A percentile compares a stretch with the other conserved stretches of the same genome.
Conservation (phyloP, 2,329 filamentous ascomycete genomes). For the Niveomyces coronatus region DNA sequence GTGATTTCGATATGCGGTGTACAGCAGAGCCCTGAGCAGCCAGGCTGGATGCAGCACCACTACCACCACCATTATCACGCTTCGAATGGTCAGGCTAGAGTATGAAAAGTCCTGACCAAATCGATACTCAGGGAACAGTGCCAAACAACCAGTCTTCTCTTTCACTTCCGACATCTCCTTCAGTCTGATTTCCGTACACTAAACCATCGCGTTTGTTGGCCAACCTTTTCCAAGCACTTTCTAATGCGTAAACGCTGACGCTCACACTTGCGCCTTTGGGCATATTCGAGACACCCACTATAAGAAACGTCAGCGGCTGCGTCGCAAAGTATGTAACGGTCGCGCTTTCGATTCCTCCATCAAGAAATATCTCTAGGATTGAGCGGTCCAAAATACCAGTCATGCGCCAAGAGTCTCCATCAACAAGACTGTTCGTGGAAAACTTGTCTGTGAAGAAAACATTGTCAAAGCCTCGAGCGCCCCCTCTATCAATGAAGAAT, state of each 20-base stretch:
- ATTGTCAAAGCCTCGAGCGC: slow-evolving; percentile 19
- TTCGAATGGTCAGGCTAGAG: no score
- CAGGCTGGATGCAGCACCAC: no score
- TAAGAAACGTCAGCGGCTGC: slow-evolving; percentile 17
- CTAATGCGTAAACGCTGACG: slow-evolving; percentile 15
- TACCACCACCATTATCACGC: no score
- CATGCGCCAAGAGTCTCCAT: slow-evolving; percentile 17
- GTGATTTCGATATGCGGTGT: no score
- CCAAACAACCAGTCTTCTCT: slow-evolving; percentile 1
- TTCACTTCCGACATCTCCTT: neutral
- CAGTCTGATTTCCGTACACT: slow-evolving; percentile 9
- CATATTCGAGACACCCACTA: slow-evolving; percentile 13
- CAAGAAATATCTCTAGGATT: slow-evolving; percentile 24
- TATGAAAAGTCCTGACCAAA: no score
- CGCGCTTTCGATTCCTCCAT: slow-evolving; percentile 23
- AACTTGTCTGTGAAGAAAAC: slow-evolving; percentile 24
- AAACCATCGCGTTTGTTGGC: slow-evolving; percentile 3
- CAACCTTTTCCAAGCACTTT: slow-evolving; percentile 17
- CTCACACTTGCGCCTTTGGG: slow-evolving; percentile 14
- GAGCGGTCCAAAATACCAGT: slow-evolving; percentile 26
- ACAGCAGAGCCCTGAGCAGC: no score
- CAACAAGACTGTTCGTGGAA: slow-evolving; percentile 14
- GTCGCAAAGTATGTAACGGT: slow-evolving; percentile 22
- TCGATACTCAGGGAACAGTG: neutral
- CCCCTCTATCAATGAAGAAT: slow-evolving; percentile 21